These are phyloP conservation scores for Symbiotaphrina buchneri DNA, from an alignment of 495 filamentous ascomycete species.

Conservation along the genomic window DNA sequence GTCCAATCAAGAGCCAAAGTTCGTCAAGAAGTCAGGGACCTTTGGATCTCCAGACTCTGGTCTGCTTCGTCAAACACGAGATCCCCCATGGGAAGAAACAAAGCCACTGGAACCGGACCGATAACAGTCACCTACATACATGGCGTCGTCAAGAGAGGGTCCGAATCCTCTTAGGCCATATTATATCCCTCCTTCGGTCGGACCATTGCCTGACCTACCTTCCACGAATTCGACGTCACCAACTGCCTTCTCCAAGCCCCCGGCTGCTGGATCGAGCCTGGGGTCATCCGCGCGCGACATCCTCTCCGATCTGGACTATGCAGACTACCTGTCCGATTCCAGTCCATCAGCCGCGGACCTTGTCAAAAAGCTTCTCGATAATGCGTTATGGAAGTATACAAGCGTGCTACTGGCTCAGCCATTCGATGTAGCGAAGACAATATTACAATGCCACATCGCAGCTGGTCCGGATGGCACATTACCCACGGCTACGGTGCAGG, in stretches of 20 bases:
- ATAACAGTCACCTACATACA: background rate
- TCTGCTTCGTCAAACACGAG: background rate
- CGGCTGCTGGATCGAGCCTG: slow-evolving; percentile 9
- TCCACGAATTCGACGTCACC: background rate
- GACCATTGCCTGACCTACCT: slow-evolving; percentile 16
- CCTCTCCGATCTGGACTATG: slow-evolving; percentile 72
- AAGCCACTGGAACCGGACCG: background rate
- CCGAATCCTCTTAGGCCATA: slow-evolving; percentile 89
- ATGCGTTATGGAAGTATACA: slow-evolving; percentile 69
- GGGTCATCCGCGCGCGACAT: slow-evolving; percentile 42
- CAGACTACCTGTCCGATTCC: slow-evolving; percentile 57
- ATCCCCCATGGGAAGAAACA: too few relatives aligned
- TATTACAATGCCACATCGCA: slow-evolving; percentile 53
- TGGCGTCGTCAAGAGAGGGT: slow-evolving; percentile 22
- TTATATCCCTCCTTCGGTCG: slow-evolving; percentile 70
- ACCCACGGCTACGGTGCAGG: background rate
- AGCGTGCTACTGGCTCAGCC: slow-evolving; percentile 74
- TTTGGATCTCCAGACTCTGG: background rate
- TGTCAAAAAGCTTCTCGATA: slow-evolving; percentile 48
- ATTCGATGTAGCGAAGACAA: slow-evolving; percentile 87
- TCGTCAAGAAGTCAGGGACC: too few relatives aligned
- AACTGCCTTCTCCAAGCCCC: slow-evolving; percentile 4
- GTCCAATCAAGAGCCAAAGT: too few relatives aligned
- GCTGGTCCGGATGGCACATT: background rate
- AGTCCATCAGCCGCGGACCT: slow-evolving; percentile 52